These are phyloP conservation scores for Candida fluviatilis DNA, from an alignment of 805 yeast species.

Conservation along the genomic window DNA sequence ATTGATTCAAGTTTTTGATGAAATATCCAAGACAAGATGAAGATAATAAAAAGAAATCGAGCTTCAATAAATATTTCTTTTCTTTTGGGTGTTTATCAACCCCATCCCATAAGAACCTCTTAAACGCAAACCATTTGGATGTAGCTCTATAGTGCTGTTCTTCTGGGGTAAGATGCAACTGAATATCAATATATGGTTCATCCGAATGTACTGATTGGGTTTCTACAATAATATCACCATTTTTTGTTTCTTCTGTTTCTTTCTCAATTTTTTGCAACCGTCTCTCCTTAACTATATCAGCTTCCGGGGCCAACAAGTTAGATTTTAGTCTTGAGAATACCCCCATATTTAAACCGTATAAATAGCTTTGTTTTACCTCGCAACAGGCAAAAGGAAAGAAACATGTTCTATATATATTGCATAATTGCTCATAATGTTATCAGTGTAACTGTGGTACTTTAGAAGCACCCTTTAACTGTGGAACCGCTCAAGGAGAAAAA, in stretches of 20 bases:
- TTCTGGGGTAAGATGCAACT: conserved; percentile 15
- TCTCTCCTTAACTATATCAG: conserved; percentile 1
- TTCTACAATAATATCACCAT: not conserved
- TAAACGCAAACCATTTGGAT: conserved; percentile 18
- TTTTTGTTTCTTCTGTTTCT: not conserved
- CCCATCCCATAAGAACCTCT: conserved; percentile 33
- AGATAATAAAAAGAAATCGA: conserved; percentile 46
- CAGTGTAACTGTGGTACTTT: no score
- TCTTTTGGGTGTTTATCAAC: conserved; percentile 35
- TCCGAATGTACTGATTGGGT: conserved; percentile 5
- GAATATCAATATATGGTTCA: conserved; percentile 19
- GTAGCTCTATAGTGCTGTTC: conserved; percentile 17
- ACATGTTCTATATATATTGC: not conserved
- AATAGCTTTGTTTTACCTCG: no score
- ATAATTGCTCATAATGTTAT: no score
- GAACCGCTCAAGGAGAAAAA: no score
- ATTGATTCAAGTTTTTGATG: conserved; percentile 40
- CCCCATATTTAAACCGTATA: not conserved
- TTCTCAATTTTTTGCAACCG: not conserved
- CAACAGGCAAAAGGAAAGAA: no score
- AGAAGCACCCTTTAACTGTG: no score
- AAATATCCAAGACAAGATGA: conserved; percentile 53
- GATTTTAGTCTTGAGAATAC: not conserved
- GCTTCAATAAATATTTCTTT: conserved; percentile 27
- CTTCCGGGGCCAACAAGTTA: not conserved